Evolutionary conservation across 2,329 filamentous ascomycete genomes (phyloP).

Genomic region (Parasarocladium wereldwijsianum): DNA sequence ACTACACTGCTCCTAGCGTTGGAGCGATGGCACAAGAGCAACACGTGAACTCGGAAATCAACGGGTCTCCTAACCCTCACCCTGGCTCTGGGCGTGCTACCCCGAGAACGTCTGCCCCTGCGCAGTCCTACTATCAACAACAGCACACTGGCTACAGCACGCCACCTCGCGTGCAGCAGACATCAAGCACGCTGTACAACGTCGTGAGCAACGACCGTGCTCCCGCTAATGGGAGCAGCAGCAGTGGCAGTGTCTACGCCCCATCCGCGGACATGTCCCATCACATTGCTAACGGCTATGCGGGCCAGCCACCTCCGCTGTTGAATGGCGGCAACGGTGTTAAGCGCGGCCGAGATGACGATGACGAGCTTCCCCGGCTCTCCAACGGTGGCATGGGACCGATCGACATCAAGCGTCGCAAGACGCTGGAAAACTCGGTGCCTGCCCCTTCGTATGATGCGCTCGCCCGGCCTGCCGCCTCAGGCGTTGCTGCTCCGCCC

Average conservation of each 20-base stretch:
- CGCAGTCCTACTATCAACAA: conserved; percentile 61
- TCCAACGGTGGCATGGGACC: conserved; percentile 37
- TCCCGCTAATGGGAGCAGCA: conserved; percentile 39
- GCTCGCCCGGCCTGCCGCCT: conserved; percentile 30
- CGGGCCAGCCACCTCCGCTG: conserved; percentile 42
- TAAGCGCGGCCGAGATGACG: conserved; percentile 40
- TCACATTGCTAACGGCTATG: conserved; percentile 47
- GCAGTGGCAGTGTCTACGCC: conserved; percentile 58
- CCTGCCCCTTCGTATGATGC: conserved; percentile 33
- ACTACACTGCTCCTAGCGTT: conserved; percentile 57
- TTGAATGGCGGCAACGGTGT: conserved; percentile 46
- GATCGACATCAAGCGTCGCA: conserved; percentile 61
- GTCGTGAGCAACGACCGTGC: conserved; percentile 72
- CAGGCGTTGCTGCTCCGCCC: conserved; percentile 26
- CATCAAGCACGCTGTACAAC: conserved; percentile 74
- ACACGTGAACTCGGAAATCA: conserved; percentile 71
- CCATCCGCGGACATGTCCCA: conserved; percentile 44
- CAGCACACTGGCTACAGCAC: conserved; percentile 59
- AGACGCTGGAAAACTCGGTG: conserved; percentile 52
- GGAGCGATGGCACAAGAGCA: conserved; percentile 58
- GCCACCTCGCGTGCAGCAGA: conserved; percentile 54
- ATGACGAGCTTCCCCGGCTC: conserved; percentile 44
- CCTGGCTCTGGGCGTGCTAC: conserved; percentile 73
- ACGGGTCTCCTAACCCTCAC: conserved; percentile 65
- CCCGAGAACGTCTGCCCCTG: conserved; percentile 60